Percentiles rank a stretch among this genome's conserved stretches.
Evolutionary conservation across 768 basidiomycete species (phyloP).

Genomic region (Tylopilus balloui): DNA sequence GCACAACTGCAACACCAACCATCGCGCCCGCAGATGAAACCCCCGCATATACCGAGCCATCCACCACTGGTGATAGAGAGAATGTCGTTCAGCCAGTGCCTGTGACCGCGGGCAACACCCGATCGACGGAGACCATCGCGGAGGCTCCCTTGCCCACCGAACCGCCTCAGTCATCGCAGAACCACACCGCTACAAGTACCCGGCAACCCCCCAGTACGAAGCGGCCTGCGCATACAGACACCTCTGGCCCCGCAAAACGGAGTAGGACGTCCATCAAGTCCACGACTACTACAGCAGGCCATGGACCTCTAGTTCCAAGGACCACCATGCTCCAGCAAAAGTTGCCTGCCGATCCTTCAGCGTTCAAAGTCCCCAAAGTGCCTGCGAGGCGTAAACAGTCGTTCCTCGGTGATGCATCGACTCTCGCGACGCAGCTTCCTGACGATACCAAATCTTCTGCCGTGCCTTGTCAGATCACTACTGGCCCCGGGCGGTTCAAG

Average conservation of each 20-base stretch:
- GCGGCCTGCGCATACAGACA: constrained; percentile 20
- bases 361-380: constrained; percentile 7
- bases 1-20: background rate
- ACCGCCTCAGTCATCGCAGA: background rate
- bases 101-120: background rate
- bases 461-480: background rate
- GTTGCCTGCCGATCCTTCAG: background rate
- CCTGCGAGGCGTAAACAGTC: background rate
- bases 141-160: background rate
- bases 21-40: background rate
- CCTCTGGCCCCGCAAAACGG: constrained; percentile 13
- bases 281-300: background rate
- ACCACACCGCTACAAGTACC: background rate
- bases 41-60: background rate
- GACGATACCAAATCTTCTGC: background rate
- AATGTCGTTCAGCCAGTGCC: background rate
- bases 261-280: constrained; percentile 3
- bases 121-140: background rate
- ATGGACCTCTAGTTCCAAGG: background rate
- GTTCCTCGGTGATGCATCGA: background rate
- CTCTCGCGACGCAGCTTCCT: background rate
- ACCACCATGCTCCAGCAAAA: background rate
- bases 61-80: background rate
- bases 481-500: constrained; percentile 16
- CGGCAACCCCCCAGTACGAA: constrained; percentile 8